Base-by-base conservation (phyloP, 345 rosid species). In the Euphorbia lathyris region DNA sequence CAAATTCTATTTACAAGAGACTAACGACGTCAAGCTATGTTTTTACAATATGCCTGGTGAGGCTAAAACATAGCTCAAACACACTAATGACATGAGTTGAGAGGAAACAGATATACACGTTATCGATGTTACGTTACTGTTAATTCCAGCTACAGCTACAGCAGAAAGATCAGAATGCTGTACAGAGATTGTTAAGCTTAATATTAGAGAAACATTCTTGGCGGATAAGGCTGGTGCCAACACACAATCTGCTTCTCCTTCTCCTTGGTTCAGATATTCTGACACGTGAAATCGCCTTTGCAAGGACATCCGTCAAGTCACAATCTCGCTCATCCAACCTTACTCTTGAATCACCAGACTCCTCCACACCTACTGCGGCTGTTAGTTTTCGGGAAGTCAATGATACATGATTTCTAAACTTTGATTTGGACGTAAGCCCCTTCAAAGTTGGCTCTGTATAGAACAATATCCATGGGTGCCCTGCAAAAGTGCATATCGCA, bases 131-230 rank as follows among this genome's bases (percentile, higher is more conserved):
- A 45, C 42, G 23, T 67, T 67, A 67, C 42, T 67, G 22, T 52
- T 34, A 23, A 3, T 16, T 13, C 50, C 61, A 67, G 62, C 4
- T 53, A 23, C 25, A 9, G 55, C 68, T 48, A 65, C 25, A 5
- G 9, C 5, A 23, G 45, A 14, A 58, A 25, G 64, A 43, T 68
- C 65, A 68, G 63, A 68, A 68, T 57, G 72, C 72, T 58, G 65
- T 58, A 26, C 72, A 68, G 64, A 68, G 72, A 30, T 58, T 68
- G 64, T 68, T 57, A 68, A 68, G 38, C 55, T 68, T 68, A 42
- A 43, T 57, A 63, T 68, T 68, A 68, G 72, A 58, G 64, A 64
- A 68, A 58, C 64, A 58, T 48, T 68, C 55, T 27, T 58, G 72
- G 48, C 8, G 36, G 64, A 58, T 57, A n/a, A n/a, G n/a, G n/a